Percentiles rank a stretch among this genome's conserved stretches.
These are phyloP conservation scores for Ceratocystis harringtonii DNA, from an alignment of 2,329 filamentous ascomycete species.

Conservation along the genomic window DNA sequence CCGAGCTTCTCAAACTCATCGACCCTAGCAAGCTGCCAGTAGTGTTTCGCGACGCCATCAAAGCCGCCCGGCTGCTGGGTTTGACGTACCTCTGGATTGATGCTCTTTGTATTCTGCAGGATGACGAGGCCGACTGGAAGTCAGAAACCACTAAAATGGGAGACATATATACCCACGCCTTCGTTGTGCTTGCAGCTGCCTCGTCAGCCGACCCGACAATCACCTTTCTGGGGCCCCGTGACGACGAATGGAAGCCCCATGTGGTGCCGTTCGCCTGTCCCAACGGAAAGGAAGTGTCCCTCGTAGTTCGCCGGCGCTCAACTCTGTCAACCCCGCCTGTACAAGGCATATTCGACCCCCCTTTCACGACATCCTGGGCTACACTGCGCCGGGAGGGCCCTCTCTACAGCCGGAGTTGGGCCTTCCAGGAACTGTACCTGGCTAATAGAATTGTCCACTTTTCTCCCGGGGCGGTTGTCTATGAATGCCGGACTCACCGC, in stretches of 20 bases:
- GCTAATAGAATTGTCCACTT: constrained; percentile 9
- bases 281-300: neutral
- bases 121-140: constrained; percentile 18
- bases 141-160: constrained; percentile 18
- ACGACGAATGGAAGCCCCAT: constrained; percentile 12
- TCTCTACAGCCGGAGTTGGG: constrained; percentile 19
- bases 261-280: neutral
- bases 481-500: constrained; percentile 22
- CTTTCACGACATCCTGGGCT: constrained; percentile 15
- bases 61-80: constrained; percentile 19
- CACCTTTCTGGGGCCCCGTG: constrained; percentile 10
- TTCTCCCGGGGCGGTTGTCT: constrained; percentile 15
- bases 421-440: constrained; percentile 17
- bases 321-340: constrained; percentile 10
- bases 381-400: constrained; percentile 18
- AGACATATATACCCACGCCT: constrained; percentile 17
- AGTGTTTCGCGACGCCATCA: constrained; percentile 23
- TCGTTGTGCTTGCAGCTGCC: constrained; percentile 17
- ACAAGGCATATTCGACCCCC: constrained; percentile 16
- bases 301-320: constrained; percentile 11
- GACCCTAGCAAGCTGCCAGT: constrained; percentile 14
- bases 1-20: constrained; percentile 11
- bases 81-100: constrained; percentile 25
- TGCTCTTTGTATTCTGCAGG: constrained; percentile 24
- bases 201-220: constrained; percentile 13